Percentiles rank a stretch among this genome's conserved stretches.
Conservation (phyloP, 2,329 filamentous ascomycete genomes). For the Ceratocystis ficicola region DNA sequence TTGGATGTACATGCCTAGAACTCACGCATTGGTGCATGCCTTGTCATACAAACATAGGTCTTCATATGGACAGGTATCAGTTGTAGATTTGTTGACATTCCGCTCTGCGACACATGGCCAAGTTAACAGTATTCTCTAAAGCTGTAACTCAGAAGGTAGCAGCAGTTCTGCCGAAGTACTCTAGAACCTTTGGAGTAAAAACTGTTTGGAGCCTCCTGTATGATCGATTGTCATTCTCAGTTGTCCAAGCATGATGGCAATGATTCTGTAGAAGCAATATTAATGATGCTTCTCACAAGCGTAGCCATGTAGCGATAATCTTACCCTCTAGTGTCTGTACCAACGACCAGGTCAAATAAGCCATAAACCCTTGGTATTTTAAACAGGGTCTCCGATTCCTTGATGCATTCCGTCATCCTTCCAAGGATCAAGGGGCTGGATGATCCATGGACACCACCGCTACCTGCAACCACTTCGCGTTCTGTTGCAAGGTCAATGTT, state of each 20-base stretch:
- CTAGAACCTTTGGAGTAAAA: not conserved
- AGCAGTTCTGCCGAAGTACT: not conserved
- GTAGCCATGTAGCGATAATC: not conserved
- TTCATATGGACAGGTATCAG: not conserved
- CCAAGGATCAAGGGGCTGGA: constrained; percentile 27
- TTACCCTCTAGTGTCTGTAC: constrained; percentile 27
- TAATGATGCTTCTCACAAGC: no score
- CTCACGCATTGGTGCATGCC: not conserved
- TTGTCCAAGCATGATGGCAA: not conserved
- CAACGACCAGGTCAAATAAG: constrained; percentile 27
- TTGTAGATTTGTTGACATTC: not conserved
- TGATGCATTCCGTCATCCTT: constrained; percentile 25
- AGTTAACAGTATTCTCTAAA: not conserved
- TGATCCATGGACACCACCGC: constrained; percentile 26
- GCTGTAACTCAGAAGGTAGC: not conserved
- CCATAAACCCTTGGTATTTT: constrained; percentile 25
- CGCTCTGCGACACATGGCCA: not conserved
- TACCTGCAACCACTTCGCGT: constrained; percentile 20
- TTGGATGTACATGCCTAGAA: not conserved
- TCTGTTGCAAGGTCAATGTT: no score
- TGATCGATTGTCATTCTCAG: not conserved
- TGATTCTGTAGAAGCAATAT: not conserved
- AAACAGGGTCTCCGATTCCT: constrained; percentile 20
- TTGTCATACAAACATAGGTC: not conserved
- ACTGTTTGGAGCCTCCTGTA: not conserved